Conservation (phyloP, 306 rosid species). For the Lathyrus tuberosus region DNA sequence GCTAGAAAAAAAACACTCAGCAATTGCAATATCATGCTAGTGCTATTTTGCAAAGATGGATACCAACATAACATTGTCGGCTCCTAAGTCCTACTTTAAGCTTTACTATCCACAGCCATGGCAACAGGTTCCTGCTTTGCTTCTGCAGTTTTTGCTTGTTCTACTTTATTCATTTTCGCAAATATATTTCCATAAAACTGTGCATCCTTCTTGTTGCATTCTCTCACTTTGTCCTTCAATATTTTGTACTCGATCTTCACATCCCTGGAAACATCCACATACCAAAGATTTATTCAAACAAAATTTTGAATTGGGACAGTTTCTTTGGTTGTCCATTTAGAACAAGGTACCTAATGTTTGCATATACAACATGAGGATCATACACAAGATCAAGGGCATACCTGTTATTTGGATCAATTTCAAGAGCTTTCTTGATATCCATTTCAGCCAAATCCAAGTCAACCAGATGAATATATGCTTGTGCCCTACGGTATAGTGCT, state of each 20-base stretch:
- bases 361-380: neutral
- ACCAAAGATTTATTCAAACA: neutral
- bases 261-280: slow-evolving; percentile 56
- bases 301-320: neutral
- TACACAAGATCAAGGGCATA: neutral
- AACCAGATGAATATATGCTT: slow-evolving; percentile 72
- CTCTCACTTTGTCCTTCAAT: slow-evolving; percentile 84
- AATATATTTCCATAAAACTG: slow-evolving; percentile 84
- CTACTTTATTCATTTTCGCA: slow-evolving; percentile 68
- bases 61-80: neutral
- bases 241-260: slow-evolving; percentile 78
- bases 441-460: slow-evolving; percentile 91
- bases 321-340: neutral
- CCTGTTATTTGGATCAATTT: slow-evolving; percentile 89
- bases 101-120: slow-evolving; percentile 63
- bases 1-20: neutral
- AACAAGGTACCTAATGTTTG: neutral
- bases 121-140: slow-evolving; percentile 58
- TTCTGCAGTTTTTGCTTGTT: slow-evolving; percentile 46
- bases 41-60: neutral
- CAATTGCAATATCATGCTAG: neutral
- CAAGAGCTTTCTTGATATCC: slow-evolving; percentile 94
- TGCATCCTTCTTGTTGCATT: slow-evolving; percentile 76
- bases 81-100: slow-evolving; percentile 31
- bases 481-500: slow-evolving; percentile 93